Conservation (phyloP, 768 basidiomycete genomes). For the Thelephora ganbajun region DNA sequence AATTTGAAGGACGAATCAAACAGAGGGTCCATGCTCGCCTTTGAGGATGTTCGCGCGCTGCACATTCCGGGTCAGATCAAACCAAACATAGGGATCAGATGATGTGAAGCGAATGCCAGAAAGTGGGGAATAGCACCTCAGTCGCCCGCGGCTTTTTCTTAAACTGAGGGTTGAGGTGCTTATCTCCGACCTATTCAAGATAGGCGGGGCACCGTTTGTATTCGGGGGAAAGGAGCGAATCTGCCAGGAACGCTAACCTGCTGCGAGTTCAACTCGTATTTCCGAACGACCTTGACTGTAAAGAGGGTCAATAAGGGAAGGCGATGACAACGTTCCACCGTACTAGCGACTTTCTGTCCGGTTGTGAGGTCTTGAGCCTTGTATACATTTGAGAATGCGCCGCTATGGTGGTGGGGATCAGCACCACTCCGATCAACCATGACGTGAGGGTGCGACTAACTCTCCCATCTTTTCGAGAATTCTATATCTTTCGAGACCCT, state of each 20-base stretch:
- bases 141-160: slow-evolving; percentile 96
- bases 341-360: slow-evolving; percentile 74
- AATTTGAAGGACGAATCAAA: not conserved
- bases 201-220: slow-evolving; percentile 11
- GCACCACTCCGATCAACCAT: not conserved
- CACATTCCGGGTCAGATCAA: slow-evolving; percentile 4
- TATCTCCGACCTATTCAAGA: slow-evolving; percentile 64
- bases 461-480: slow-evolving; percentile 87
- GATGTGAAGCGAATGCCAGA: slow-evolving; percentile 9
- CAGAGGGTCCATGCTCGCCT: slow-evolving; percentile 26
- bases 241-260: slow-evolving; percentile 53
- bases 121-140: slow-evolving; percentile 58
- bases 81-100: slow-evolving; percentile 10
- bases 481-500: slow-evolving; percentile 69
- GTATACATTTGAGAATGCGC: slow-evolving; percentile 99
- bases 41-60: slow-evolving; percentile 98
- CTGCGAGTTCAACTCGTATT: slow-evolving; percentile 78
- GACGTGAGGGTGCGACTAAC: slow-evolving; percentile 32
- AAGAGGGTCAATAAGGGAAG: not conserved
- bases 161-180: slow-evolving; percentile 86
- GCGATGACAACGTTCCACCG: slow-evolving; percentile 12
- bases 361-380: slow-evolving; percentile 69
- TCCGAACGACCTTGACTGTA: slow-evolving; percentile 86
- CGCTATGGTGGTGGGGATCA: slow-evolving; percentile 26
- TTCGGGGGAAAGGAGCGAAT: slow-evolving; percentile 9